A percentile compares a stretch with the other conserved stretches of the same genome.
These are phyloP conservation scores for Pinus tabuliformis DNA, from an alignment of 75 land plant genomes.

Conservation along the genomic window DNA sequence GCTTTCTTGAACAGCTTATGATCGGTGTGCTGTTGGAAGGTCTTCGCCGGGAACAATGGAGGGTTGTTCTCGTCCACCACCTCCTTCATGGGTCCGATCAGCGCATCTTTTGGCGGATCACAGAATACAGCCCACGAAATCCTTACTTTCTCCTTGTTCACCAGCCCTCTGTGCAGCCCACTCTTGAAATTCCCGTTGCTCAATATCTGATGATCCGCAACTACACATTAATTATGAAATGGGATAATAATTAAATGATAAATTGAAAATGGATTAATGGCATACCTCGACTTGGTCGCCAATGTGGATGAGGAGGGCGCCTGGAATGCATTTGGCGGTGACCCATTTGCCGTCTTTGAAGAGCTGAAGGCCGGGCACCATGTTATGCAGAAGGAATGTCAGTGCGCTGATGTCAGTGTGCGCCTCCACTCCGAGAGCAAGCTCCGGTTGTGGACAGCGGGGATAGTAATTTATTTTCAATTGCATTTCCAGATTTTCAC, in stretches of 20 bases:
- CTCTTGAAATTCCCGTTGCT: constrained; percentile 34
- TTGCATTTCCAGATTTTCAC: constrained; percentile 60
- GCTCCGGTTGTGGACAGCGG: constrained; percentile 86
- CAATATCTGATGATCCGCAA: constrained; percentile 10
- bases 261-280: too few species aligned
- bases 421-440: constrained; percentile 73
- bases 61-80: constrained; percentile 8
- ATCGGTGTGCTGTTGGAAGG: constrained; percentile 10
- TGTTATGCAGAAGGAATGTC: constrained; percentile 63
- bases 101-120: constrained; percentile 3
- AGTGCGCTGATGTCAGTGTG: constrained; percentile 72
- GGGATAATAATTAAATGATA: too few species aligned
- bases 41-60: constrained; percentile 11
- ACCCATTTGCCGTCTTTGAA: constrained; percentile 50
- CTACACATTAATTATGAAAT: too few species aligned
- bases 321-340: constrained; percentile 55
- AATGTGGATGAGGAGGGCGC: constrained; percentile 64
- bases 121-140: constrained; percentile 23
- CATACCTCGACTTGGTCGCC: constrained; percentile 64
- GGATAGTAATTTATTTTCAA: constrained; percentile 90
- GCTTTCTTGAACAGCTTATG: background rate
- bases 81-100: constrained; percentile 12
- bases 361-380: constrained; percentile 70
- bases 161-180: constrained; percentile 29
- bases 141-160: constrained; percentile 20